A percentile compares a stretch with the other conserved stretches of the same genome.
Evolutionary conservation across 148 eudicot genomes (phyloP).

Genomic region (Nyssa sinensis): DNA sequence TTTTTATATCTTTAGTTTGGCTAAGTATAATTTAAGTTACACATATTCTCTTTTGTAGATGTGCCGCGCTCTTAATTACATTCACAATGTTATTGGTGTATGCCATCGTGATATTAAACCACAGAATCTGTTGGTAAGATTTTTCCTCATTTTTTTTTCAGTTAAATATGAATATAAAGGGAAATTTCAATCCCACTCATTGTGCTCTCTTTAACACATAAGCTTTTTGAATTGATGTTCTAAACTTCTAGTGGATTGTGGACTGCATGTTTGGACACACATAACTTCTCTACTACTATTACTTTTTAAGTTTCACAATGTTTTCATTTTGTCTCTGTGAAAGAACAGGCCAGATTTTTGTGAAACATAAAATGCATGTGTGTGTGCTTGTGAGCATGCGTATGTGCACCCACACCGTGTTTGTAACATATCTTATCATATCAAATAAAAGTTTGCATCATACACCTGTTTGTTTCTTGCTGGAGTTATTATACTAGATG

Average conservation of each 20-base stretch:
- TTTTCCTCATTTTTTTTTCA: background rate
- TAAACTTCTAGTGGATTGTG: background rate
- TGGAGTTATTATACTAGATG: background rate
- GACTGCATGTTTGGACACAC: too few relatives aligned
- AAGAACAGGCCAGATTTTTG: background rate
- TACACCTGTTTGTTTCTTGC: background rate
- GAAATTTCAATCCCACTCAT: background rate
- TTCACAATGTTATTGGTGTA: conserved; percentile 83
- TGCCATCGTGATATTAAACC: conserved; percentile 98
- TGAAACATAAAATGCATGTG: background rate
- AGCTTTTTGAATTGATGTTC: background rate
- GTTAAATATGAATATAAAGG: background rate
- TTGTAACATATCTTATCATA: too few relatives aligned
- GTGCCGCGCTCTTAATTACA: conserved; percentile 78
- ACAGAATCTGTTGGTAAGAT: conserved; percentile 80
- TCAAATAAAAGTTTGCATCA: background rate
- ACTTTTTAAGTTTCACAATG: too few relatives aligned
- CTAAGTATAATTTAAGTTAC: background rate
- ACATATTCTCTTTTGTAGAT: conserved; percentile 44
- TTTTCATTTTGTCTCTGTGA: background rate
- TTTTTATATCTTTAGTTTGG: background rate
- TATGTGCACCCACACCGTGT: background rate
- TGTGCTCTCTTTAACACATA: background rate
- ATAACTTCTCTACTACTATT: too few relatives aligned
- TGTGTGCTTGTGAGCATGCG: background rate